A percentile compares a stretch with the other conserved stretches of the same genome.
phyloP scores from a whole-genome alignment of 2,329 filamentous ascomycete species.

The Neurospora sp. region DNA sequence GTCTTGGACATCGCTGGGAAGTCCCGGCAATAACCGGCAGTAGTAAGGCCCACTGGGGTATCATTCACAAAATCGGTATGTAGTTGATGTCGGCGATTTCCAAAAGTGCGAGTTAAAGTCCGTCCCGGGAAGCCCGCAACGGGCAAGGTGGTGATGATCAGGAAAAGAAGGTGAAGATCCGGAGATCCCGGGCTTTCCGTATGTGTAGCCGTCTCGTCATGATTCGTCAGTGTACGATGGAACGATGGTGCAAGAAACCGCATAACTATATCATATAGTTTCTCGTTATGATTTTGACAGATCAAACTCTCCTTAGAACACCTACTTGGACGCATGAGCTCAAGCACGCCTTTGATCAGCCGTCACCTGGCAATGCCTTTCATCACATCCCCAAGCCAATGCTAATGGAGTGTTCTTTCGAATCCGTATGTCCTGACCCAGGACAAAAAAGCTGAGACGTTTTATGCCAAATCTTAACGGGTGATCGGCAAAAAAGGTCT shows the following conservation, averaged over 20 bases:
- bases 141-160: neutral
- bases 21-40: neutral
- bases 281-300: neutral
- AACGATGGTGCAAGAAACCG: neutral
- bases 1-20: neutral
- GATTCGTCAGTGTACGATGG: neutral
- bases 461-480: too few species aligned
- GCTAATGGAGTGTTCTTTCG: neutral
- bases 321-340: neutral
- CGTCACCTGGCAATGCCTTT: neutral
- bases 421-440: neutral
- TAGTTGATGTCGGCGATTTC: neutral
- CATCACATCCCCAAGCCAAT: neutral
- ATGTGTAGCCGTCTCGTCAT: neutral
- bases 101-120: neutral
- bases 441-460: too few species aligned
- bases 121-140: neutral
- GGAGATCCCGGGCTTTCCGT: neutral
- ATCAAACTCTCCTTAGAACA: neutral
- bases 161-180: neutral
- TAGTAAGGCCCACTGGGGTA: neutral
- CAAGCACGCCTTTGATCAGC: neutral
- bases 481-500: too few species aligned
- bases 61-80: neutral
- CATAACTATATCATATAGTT: neutral